Conservation (phyloP, 768 basidiomycete genomes). For the Agaricus blazei region DNA sequence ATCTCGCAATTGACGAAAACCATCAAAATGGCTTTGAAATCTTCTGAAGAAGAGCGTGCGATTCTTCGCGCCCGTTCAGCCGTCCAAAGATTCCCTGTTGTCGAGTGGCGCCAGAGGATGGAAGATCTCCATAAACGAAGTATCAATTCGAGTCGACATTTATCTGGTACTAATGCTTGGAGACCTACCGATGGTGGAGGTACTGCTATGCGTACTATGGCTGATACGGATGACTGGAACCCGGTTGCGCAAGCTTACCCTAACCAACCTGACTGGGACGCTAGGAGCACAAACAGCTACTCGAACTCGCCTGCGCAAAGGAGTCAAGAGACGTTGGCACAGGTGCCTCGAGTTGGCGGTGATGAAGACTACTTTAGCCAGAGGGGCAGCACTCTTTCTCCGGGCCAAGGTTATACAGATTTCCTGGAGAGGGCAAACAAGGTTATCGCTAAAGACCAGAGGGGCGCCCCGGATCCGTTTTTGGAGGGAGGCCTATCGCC, state of each 20-base stretch:
- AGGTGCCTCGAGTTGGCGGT: constrained; percentile 29
- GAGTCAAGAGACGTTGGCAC: constrained; percentile 57
- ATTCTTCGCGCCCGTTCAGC: constrained; percentile 91
- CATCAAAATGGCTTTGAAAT: constrained; percentile 90
- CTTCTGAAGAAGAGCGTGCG: constrained; percentile 85
- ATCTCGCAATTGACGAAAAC: constrained; percentile 92
- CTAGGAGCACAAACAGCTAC: constrained; percentile 36
- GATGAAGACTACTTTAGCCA: constrained; percentile 52
- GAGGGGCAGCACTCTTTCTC: constrained; percentile 26
- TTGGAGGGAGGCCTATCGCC: constrained; percentile 59
- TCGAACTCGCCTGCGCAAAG: constrained; percentile 60
- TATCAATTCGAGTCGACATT: constrained; percentile 61
- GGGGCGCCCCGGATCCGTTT: constrained; percentile 82
- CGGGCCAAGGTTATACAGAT: constrained; percentile 53
- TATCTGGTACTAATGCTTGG: constrained; percentile 76
- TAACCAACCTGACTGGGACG: constrained; percentile 74
- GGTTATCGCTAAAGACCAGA: constrained; percentile 76
- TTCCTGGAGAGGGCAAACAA: constrained; percentile 86
- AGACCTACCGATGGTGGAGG: constrained; percentile 63
- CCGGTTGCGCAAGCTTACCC: constrained; percentile 63
- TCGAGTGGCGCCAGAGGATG: constrained; percentile 94
- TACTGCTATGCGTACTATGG: constrained; percentile 41
- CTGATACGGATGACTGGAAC: constrained; percentile 76
- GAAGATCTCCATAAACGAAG: constrained; percentile 93
- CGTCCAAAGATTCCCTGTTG: constrained; percentile 94